Conservation (phyloP, 164 flowering plant genomes). For the Dillenia turbinata region DNA sequence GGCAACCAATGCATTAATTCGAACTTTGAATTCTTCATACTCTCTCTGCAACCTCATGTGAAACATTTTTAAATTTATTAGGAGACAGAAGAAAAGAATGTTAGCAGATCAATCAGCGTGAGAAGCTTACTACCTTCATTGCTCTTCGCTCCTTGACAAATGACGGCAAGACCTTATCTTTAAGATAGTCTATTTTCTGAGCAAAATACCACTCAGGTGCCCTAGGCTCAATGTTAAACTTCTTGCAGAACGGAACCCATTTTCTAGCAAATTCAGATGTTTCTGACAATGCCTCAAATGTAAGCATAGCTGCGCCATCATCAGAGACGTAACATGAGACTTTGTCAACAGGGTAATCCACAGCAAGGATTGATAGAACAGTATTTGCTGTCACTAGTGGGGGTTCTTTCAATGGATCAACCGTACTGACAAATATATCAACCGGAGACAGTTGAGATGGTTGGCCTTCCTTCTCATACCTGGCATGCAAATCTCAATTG, state of each 20-base stretch:
- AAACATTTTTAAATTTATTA: not conserved
- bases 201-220: constrained; percentile 69
- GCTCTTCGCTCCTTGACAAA: constrained; percentile 71
- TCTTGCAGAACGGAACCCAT: constrained; percentile 77
- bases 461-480: constrained; percentile 69
- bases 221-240: constrained; percentile 64
- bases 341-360: constrained; percentile 69
- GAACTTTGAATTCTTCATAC: constrained; percentile 73
- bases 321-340: constrained; percentile 76
- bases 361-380: constrained; percentile 67
- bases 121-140: constrained; percentile 45
- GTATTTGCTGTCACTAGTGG: constrained; percentile 76
- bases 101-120: no score
- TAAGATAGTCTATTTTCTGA: constrained; percentile 63
- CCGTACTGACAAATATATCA: constrained; percentile 68
- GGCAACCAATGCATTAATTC: constrained; percentile 67
- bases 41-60: constrained; percentile 47
- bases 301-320: constrained; percentile 79
- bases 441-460: constrained; percentile 54
- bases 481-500: constrained; percentile 5
- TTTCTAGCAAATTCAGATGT: constrained; percentile 69
- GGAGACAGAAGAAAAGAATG: not conserved
- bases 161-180: constrained; percentile 54
- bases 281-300: constrained; percentile 69
- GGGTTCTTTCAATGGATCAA: constrained; percentile 66